phyloP scores from a whole-genome alignment of 345 rosid genomes.

The Salix koriyanagi region DNA sequence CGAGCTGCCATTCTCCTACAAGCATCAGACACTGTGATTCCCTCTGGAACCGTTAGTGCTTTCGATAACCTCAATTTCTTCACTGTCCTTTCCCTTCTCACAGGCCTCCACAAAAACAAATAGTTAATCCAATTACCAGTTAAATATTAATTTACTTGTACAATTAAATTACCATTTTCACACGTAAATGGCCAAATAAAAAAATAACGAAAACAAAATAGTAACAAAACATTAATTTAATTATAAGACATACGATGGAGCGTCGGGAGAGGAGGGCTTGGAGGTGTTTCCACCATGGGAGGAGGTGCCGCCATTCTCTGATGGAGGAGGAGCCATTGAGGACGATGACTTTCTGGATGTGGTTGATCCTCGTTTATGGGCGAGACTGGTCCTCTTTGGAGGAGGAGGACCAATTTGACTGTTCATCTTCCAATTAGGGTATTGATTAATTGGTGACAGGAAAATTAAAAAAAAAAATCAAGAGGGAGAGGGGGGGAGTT shows the following conservation, averaged over 20 bases:
- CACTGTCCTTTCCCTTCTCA: constrained; percentile 74
- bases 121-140: not conserved
- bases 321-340: not conserved
- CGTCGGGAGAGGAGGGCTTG: constrained; percentile 70
- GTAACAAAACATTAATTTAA: not conserved
- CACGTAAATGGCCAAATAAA: not conserved
- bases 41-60: constrained; percentile 95
- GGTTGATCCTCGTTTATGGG: constrained; percentile 46
- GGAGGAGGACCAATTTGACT: constrained; percentile 53
- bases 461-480: not conserved
- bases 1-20: constrained; percentile 93
- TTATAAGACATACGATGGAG: constrained; percentile 32
- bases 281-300: constrained; percentile 40
- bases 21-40: constrained; percentile 82
- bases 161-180: not conserved
- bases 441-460: not conserved
- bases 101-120: constrained; percentile 24
- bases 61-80: constrained; percentile 84
- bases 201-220: not conserved
- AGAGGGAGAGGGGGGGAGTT: not conserved
- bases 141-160: not conserved
- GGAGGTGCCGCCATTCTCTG: constrained; percentile 44
- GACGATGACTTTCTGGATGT: constrained; percentile 46
- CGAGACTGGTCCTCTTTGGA: constrained; percentile 44
- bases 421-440: constrained; percentile 43